Base-by-base conservation (phyloP, 139 green algal genomes). In the Nannochloris sp. region DNA sequence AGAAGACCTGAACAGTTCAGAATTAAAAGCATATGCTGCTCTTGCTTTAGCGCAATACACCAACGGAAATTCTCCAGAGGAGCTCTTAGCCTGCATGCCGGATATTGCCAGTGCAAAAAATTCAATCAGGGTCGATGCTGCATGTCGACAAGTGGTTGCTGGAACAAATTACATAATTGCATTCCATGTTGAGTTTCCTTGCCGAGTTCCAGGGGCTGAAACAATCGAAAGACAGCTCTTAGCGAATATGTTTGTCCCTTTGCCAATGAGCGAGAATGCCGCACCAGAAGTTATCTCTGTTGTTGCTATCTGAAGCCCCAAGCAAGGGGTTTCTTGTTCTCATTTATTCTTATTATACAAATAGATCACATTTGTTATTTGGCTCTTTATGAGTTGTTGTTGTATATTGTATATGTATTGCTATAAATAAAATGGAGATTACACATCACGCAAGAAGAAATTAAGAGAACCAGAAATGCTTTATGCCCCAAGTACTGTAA, bases 81-180 rank as follows among this genome's bases (percentile, higher is more conserved):
- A 34, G 9, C 48, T 36, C 48, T 9, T 19, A 34, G 30, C 9
- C 48, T 59, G 48, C 48, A 59, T 9, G 9, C 9, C 12, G 9
- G 9, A 12, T 12, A 12, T 27, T 59, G 48, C 48, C 48, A 12
- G 12, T 36, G 42, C 42, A 19, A 19, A 51, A 19, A 19, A 51
- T 27, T 27, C 19, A 19, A 59, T 59, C 48, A 9, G 12, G 7
- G 4, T 56, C 25, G 8, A 24, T 8, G 5, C 33, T 25, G 57
- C 27, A 30, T 65, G 32, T 60, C 12, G n/a, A 42, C 59, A 65
- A 2, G 59, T 65, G 8, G 59, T 65, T 9, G 59, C 59, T 15
- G 59, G 59, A 29, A 57, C 25, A 14, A 65, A 57, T 29, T 65
- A 59, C 23, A 19, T 33, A 19, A 42, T 65, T 10, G 25, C 45